Evolutionary conservation across 2,329 filamentous ascomycete genomes (phyloP), one percentile per base, ranked within the genome.

Genomic region (Ceratocystis cacaofunesta): DNA sequence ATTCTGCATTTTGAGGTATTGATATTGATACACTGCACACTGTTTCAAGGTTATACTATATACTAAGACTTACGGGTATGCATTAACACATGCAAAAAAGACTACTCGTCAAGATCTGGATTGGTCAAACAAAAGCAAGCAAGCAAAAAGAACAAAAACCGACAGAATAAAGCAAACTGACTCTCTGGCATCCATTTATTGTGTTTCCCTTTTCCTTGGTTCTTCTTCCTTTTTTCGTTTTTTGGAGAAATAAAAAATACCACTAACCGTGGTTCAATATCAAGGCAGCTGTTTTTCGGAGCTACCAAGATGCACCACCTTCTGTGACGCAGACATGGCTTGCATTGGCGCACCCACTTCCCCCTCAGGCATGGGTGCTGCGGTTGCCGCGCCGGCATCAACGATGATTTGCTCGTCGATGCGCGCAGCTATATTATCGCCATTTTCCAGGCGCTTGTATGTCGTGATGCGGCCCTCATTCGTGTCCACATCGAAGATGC

Each of bases 401-500:
- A 88, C 84, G 65, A 88, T 82, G 61, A 87, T 81, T 72, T 87
- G 83, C 71, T 85, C 78, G 70, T 88, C 85, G 61, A 87, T 74
- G 44, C 78, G 79, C 5, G 61, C 75, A 52, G 79, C 75, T 19
- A 73, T 73, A 12, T 75, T 77, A 48, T 85, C 78, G 52, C 83
- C 84, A 69, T 82, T 79, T 72, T 97, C 92, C 17, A 95, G 78
- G 62, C 94, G 82, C 77, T 96, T 97, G 83, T 92, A 99, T 0
- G 92, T 99, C 61, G 83, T 85, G 70, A 99, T 92, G 60, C 90
- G 84, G 6, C 88, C 92, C 67, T 89, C 85, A 72, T 95, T 95
- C 76, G 92, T 89, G 74, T 99, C 92, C 62, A 99, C 84, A 70
- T 97, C 92, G 73, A 94, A 99, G 55, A 99, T 82, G 61, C 94